Percentiles rank a stretch among this genome's conserved stretches.
Conservation (phyloP, 2,329 filamentous ascomycete genomes). For the Aspergillus versicolor region DNA sequence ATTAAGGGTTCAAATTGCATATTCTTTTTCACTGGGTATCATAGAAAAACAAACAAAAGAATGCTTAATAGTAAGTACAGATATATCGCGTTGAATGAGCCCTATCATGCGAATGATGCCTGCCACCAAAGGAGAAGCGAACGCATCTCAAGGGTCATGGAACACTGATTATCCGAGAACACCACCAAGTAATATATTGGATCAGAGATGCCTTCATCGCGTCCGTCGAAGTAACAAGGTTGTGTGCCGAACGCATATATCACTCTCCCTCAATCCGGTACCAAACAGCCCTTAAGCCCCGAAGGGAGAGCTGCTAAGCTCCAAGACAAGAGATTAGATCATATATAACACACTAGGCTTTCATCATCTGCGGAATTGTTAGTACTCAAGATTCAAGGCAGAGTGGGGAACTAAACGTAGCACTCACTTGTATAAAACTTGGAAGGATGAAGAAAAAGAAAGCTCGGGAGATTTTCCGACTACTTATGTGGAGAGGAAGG, state of each 20-base stretch:
- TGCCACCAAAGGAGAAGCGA: not conserved
- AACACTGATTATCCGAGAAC: slow-evolving; percentile 17
- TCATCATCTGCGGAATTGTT: slow-evolving; percentile 79
- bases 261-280: slow-evolving; percentile 70
- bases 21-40: not conserved
- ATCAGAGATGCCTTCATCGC: slow-evolving; percentile 98
- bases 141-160: slow-evolving; percentile 15
- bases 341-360: slow-evolving; percentile 95
- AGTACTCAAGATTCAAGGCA: not conserved
- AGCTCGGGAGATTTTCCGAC: slow-evolving; percentile 21
- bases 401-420: slow-evolving; percentile 25
- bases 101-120: slow-evolving; percentile 14
- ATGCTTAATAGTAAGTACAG: not conserved
- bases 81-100: slow-evolving; percentile 3
- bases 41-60: not conserved
- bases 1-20: not conserved
- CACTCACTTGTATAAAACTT: slow-evolving; percentile 95
- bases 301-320: slow-evolving; percentile 74
- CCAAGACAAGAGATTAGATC: slow-evolving; percentile 67
- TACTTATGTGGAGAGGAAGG: slow-evolving; percentile 1
- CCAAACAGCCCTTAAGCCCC: slow-evolving; percentile 80
- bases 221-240: slow-evolving; percentile 94
- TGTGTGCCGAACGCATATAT: slow-evolving; percentile 99
- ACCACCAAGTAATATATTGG: slow-evolving; percentile 53
- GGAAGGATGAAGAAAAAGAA: slow-evolving; percentile 83